Conservation (phyloP, 805 yeast genomes). For the Candida boidinii region DNA sequence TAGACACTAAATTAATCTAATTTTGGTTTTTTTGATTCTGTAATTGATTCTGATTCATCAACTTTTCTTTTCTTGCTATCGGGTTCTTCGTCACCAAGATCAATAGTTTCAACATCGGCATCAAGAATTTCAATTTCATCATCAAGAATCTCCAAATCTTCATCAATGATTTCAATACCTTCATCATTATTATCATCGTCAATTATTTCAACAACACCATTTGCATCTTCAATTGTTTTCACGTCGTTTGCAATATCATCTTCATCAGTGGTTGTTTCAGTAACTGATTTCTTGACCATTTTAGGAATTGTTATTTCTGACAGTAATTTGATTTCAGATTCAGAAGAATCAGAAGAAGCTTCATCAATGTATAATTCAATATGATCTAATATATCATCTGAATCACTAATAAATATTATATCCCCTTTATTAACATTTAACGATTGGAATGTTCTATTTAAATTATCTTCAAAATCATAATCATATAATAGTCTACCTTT, state of each 20-base stretch:
- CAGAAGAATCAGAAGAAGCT: too few relatives aligned
- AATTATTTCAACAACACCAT: conserved; percentile 5
- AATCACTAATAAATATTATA: conserved; percentile 68
- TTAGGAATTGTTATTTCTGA: conserved; percentile 27
- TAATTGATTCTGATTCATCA: conserved; percentile 2
- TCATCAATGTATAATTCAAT: conserved; percentile 52
- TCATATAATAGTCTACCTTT: conserved; percentile 65
- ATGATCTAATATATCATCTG: conserved; percentile 56
- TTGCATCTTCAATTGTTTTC: conserved; percentile 2
- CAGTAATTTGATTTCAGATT: too few relatives aligned
- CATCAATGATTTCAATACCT: conserved; percentile 11
- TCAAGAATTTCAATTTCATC: conserved; percentile 4
- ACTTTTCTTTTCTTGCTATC: conserved; percentile 6
- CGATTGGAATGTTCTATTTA: conserved; percentile 35
- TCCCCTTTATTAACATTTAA: conserved; percentile 55
- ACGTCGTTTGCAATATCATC: background rate
- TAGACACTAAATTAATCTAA: too few relatives aligned
- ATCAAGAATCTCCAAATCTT: conserved; percentile 5
- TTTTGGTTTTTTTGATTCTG: background rate
- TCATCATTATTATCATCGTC: conserved; percentile 5
- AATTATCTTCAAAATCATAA: conserved; percentile 79
- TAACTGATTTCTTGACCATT: conserved; percentile 3
- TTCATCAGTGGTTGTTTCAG: background rate
- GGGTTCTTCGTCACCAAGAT: background rate
- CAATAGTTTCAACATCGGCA: conserved; percentile 4